Evolutionary conservation across 2,329 filamentous ascomycete species (phyloP).

Genomic region (Fusarium sp.): DNA sequence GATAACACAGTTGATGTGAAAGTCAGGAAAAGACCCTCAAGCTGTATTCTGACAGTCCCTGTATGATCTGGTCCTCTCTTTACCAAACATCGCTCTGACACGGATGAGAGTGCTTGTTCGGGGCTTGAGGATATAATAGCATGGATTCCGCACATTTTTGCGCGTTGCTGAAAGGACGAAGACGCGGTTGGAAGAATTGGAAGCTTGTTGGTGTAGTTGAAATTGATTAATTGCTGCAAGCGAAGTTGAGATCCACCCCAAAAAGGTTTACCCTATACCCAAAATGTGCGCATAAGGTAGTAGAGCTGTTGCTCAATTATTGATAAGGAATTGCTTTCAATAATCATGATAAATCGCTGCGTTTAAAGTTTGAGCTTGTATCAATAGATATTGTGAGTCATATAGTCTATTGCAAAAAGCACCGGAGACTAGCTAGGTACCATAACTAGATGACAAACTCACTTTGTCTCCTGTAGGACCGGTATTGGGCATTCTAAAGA

Average conservation of each 20-base stretch:
- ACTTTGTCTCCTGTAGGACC: not conserved
- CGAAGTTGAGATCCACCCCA: conserved; percentile 16
- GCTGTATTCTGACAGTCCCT: conserved; percentile 53
- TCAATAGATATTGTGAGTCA: not conserved
- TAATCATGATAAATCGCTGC: not conserved
- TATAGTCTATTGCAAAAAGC: not conserved
- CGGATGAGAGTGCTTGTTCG: conserved; percentile 44
- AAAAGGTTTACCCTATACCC: conserved; percentile 2
- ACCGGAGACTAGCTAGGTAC: too few species aligned
- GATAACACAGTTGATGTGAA: conserved; percentile 91
- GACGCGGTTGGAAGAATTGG: conserved; percentile 14
- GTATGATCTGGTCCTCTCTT: conserved; percentile 71
- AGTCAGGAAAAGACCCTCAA: conserved; percentile 58
- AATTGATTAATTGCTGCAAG: not conserved
- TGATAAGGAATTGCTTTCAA: not conserved
- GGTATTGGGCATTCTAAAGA: not conserved
- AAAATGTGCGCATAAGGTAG: not conserved
- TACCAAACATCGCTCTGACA: conserved; percentile 58
- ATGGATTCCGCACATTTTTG: conserved; percentile 71
- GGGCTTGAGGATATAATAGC: conserved; percentile 55
- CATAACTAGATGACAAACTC: not conserved
- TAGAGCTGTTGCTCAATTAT: not conserved
- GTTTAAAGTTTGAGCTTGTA: not conserved
- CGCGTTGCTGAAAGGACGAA: conserved; percentile 14
- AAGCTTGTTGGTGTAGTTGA: conserved; percentile 3